Evolutionary conservation across 2,329 filamentous ascomycete species (phyloP).

Genomic region (Fusarium oxysporum): DNA sequence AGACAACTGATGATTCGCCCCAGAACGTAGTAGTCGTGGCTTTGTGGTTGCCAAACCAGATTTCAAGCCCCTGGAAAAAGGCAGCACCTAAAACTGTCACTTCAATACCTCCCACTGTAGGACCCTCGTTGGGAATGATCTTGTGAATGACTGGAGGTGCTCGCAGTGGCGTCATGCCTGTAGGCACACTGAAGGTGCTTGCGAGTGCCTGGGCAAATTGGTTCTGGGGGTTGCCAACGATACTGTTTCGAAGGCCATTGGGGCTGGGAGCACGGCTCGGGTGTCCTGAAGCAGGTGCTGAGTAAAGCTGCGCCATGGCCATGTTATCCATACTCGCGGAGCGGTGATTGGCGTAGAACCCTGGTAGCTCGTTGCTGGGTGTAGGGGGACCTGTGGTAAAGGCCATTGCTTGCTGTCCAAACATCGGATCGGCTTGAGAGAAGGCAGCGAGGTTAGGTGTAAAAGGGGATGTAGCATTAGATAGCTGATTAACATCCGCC

Average conservation of each 20-base stretch:
- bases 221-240: conserved; percentile 55
- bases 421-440: conserved; percentile 58
- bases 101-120: conserved; percentile 85
- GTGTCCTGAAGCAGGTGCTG: conserved; percentile 77
- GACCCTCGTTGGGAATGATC: conserved; percentile 84
- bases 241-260: conserved; percentile 61
- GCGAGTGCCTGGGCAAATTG: conserved; percentile 62
- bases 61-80: conserved; percentile 81
- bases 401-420: conserved; percentile 55
- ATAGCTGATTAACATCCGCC: conserved; percentile 55
- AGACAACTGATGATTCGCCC: conserved; percentile 83
- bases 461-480: conserved; percentile 64
- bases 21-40: conserved; percentile 81
- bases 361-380: conserved; percentile 71
- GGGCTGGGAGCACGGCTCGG: conserved; percentile 85
- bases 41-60: conserved; percentile 80
- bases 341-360: conserved; percentile 68
- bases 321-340: conserved; percentile 75
- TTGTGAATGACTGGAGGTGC: conserved; percentile 76
- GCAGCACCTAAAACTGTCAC: conserved; percentile 85
- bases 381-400: conserved; percentile 72
- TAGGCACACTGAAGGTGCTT: conserved; percentile 60
- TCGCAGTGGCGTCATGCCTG: conserved; percentile 62
- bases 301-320: conserved; percentile 73
- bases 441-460: conserved; percentile 61